Percentiles rank a stretch among this genome's conserved stretches.
These are phyloP conservation scores for Trichosporon sp. DNA, from an alignment of 1,284 basidiomycete species.

Conservation along the genomic window DNA sequence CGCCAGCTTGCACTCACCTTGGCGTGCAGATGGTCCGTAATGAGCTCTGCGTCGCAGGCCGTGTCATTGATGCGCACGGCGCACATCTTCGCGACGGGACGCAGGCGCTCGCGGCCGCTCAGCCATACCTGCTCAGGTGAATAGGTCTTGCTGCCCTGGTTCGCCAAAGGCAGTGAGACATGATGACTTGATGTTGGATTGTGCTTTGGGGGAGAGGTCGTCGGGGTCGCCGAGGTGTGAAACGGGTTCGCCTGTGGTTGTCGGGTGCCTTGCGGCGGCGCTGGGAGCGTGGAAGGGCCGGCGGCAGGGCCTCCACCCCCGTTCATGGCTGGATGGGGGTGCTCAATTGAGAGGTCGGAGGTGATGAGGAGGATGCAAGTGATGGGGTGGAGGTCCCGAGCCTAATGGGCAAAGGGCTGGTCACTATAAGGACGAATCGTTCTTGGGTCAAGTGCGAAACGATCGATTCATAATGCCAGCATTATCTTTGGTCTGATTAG, in stretches of 20 bases:
- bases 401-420: not conserved
- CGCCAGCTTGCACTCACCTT: not conserved
- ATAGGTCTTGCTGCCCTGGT: not conserved
- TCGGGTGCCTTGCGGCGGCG: not conserved
- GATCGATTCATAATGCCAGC: not conserved
- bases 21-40: not conserved
- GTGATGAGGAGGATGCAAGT: not conserved
- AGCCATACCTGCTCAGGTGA: not conserved
- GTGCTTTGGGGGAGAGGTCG: not conserved
- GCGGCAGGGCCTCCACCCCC: not conserved
- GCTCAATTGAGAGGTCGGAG: not conserved
- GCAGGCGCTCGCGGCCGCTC: slow-evolving; percentile 1
- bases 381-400: not conserved
- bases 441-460: not conserved
- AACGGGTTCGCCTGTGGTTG: not conserved
- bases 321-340: not conserved
- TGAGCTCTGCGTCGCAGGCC: not conserved
- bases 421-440: not conserved
- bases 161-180: not conserved
- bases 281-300: not conserved
- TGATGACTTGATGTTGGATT: not conserved
- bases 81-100: not conserved
- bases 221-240: not conserved
- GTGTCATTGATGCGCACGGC: not conserved
- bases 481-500: not conserved